A percentile compares a stretch with the other conserved stretches of the same genome.
phyloP scores from a whole-genome alignment of 2,329 filamentous ascomycete species.

The Aureobasidium sp. region DNA sequence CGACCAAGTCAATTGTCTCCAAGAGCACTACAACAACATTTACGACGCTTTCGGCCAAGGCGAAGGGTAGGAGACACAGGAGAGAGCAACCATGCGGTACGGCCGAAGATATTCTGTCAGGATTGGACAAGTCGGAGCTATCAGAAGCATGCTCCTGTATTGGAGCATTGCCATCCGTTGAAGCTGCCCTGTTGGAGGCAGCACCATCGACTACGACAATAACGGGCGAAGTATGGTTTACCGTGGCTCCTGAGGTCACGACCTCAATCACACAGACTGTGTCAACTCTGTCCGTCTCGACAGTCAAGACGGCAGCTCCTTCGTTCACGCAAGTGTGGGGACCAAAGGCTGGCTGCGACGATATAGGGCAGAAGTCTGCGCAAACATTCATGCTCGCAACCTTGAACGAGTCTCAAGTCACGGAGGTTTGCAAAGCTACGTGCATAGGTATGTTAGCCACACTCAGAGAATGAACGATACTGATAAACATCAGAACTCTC shows the following conservation, averaged over 20 bases:
- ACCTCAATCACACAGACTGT: conserved; percentile 18
- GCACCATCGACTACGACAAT: conserved; percentile 14
- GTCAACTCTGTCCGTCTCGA: conserved; percentile 19
- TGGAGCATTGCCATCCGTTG: not conserved
- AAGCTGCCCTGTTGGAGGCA: not conserved
- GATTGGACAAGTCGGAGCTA: not conserved
- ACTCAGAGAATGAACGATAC: not conserved
- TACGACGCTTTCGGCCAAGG: not conserved
- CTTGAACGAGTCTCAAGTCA: not conserved
- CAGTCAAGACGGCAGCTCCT: conserved; percentile 21
- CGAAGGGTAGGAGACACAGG: not conserved
- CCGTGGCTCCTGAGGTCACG: conserved; percentile 6
- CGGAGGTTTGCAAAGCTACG: not conserved
- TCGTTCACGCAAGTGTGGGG: conserved; percentile 24
- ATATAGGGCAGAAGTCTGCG: conserved; percentile 3
- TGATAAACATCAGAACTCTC: not conserved
- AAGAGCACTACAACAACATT: not conserved
- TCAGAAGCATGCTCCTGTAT: conserved; percentile 13
- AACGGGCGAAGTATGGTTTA: conserved; percentile 13
- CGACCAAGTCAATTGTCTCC: not conserved
- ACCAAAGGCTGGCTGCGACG: conserved; percentile 19
- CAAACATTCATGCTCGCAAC: not conserved
- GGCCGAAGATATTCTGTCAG: not conserved
- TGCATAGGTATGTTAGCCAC: not conserved
- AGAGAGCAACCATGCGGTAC: not conserved